phyloP scores from a whole-genome alignment of 148 eudicot species.

The Rhododendron simsii region DNA sequence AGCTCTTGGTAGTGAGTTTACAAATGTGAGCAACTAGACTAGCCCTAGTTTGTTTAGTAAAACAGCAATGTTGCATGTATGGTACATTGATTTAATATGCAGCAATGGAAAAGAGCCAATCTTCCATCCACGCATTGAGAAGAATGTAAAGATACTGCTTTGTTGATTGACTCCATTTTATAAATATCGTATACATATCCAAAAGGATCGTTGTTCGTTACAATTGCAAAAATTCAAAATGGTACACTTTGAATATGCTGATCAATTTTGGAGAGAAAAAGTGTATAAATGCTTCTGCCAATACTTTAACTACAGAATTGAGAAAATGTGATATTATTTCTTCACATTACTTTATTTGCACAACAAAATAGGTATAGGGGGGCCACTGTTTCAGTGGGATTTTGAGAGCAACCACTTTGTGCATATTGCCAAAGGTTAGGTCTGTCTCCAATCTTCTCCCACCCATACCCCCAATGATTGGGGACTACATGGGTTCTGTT shows the following conservation, averaged over 20 bases:
- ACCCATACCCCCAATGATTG: too few relatives aligned
- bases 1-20: not conserved
- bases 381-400: too few relatives aligned
- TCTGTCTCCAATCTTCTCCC: too few relatives aligned
- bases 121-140: not conserved
- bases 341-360: not conserved
- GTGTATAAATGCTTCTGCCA: not conserved
- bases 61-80: not conserved
- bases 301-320: too few relatives aligned
- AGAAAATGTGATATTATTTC: not conserved
- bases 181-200: not conserved
- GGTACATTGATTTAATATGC: not conserved
- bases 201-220: not conserved
- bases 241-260: not conserved
- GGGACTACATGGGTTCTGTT: too few relatives aligned
- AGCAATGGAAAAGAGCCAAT: not conserved
- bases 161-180: not conserved
- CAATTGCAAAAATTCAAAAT: not conserved
- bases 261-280: not conserved
- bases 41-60: not conserved
- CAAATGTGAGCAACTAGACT: not conserved
- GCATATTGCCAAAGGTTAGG: too few relatives aligned
- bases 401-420: too few relatives aligned
- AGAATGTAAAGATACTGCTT: not conserved
- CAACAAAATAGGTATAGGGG: too few relatives aligned